These are phyloP conservation scores for Silene noctiflora DNA, from an alignment of 179 eudicot genomes.

Conservation along the genomic window DNA sequence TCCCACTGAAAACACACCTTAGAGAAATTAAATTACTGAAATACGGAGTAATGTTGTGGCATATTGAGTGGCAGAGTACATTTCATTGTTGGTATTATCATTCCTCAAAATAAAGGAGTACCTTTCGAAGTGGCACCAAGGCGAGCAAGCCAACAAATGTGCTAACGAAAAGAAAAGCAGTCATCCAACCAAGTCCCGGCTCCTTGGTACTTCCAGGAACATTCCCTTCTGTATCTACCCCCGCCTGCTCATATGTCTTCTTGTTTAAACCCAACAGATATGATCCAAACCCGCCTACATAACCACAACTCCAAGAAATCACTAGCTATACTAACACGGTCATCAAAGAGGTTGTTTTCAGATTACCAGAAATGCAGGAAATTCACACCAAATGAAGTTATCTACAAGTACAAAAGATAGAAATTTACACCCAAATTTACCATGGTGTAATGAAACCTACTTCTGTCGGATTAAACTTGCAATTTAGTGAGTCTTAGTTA, in stretches of 20 bases:
- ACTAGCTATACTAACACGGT: too few species aligned
- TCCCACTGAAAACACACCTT: too few species aligned
- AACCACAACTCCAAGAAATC: too few species aligned
- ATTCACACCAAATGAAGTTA: slow-evolving; percentile 1
- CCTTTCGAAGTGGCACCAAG: slow-evolving; percentile 92
- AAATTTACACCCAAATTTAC: too few species aligned
- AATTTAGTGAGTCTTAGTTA: background rate
- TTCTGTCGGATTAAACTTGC: background rate
- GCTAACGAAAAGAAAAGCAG: slow-evolving; percentile 62
- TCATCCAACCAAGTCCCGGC: slow-evolving; percentile 78
- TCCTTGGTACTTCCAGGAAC: slow-evolving; percentile 57
- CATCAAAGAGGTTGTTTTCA: too few species aligned
- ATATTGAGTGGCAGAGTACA: too few species aligned
- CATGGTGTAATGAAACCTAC: background rate
- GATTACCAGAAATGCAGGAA: background rate
- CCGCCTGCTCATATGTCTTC: slow-evolving; percentile 76
- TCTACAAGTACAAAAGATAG: too few species aligned
- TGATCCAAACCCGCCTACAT: slow-evolving; percentile 85
- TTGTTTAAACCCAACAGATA: slow-evolving; percentile 66
- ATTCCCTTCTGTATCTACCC: slow-evolving; percentile 74
- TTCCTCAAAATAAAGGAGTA: slow-evolving; percentile 6
- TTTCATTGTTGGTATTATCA: too few species aligned
- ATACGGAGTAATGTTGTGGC: too few species aligned
- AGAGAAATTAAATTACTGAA: too few species aligned
- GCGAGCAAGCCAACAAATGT: slow-evolving; percentile 81